phyloP scores from a whole-genome alignment of 257 asterid genomes.

The Hygrophila difformis region DNA sequence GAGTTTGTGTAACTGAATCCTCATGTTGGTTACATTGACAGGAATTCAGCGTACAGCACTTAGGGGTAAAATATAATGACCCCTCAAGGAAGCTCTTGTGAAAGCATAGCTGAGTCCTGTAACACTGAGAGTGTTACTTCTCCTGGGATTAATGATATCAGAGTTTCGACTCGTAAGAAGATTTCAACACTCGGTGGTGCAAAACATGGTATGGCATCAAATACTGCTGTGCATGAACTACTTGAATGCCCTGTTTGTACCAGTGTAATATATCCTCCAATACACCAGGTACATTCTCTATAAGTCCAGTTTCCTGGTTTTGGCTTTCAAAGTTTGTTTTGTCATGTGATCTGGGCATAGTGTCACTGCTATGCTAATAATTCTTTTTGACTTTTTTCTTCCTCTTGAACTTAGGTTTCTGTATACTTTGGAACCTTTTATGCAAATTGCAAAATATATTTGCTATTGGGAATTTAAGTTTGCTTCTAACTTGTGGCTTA shows the following conservation, averaged over 20 bases:
- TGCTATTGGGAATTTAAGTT: background rate
- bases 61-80: slow-evolving; percentile 31
- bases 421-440: background rate
- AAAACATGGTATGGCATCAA: slow-evolving; percentile 35
- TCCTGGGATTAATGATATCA: slow-evolving; percentile 38
- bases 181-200: slow-evolving; percentile 25
- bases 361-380: background rate
- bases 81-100: slow-evolving; percentile 44
- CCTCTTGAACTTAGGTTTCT: background rate
- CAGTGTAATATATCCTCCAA: slow-evolving; percentile 70
- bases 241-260: slow-evolving; percentile 73
- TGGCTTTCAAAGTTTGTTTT: too few relatives aligned
- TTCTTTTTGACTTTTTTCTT: background rate
- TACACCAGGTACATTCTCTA: slow-evolving; percentile 56
- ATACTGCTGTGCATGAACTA: slow-evolving; percentile 63
- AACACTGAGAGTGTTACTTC: slow-evolving; percentile 33
- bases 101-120: slow-evolving; percentile 30
- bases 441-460: background rate
- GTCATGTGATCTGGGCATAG: too few relatives aligned
- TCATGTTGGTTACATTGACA: slow-evolving; percentile 12
- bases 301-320: slow-evolving; percentile 2
- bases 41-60: slow-evolving; percentile 9
- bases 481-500: background rate
- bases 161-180: slow-evolving; percentile 41
- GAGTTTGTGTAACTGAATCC: slow-evolving; percentile 5